Conservation (phyloP, 2,329 filamentous ascomycete species). For the Exophiala sp. region DNA sequence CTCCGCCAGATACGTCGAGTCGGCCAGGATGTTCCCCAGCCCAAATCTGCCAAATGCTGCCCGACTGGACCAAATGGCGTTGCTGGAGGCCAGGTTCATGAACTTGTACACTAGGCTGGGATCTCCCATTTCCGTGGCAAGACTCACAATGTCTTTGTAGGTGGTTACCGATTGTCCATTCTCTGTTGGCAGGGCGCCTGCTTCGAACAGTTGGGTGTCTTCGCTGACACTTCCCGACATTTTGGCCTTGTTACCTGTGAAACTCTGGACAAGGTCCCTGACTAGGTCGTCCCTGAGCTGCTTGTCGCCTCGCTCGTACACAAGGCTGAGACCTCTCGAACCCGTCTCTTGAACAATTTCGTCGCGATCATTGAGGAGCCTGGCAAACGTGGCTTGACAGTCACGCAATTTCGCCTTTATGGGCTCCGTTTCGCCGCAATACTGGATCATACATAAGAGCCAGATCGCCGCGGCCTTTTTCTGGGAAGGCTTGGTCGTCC, state of each 20-base stretch:
- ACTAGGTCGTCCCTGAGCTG: constrained; percentile 78
- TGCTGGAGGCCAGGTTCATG: constrained; percentile 95
- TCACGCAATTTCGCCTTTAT: constrained; percentile 72
- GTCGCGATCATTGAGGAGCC: constrained; percentile 80
- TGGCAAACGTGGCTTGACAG: constrained; percentile 83
- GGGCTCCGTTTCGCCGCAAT: constrained; percentile 69
- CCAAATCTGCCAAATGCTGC: constrained; percentile 95
- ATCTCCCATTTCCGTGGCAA: constrained; percentile 95
- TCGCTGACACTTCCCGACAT: constrained; percentile 73
- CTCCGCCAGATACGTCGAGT: constrained; percentile 69
- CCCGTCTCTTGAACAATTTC: constrained; percentile 95
- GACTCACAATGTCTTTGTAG: constrained; percentile 93
- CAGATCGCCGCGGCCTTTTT: constrained; percentile 93
- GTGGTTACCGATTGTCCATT: constrained; percentile 87
- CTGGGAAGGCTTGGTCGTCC: constrained; percentile 80
- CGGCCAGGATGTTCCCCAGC: constrained; percentile 84
- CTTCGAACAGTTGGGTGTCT: constrained; percentile 91
- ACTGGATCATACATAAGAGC: constrained; percentile 87
- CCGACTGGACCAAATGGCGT: constrained; percentile 94
- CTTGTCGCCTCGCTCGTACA: constrained; percentile 88
- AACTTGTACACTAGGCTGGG: constrained; percentile 96
- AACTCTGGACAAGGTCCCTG: constrained; percentile 80
- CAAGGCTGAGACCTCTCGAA: constrained; percentile 81
- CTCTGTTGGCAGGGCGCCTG: constrained; percentile 82
- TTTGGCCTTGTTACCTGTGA: constrained; percentile 73